Conservation (phyloP, 441 rosid genomes). For the Arabidopsis lyrata region DNA sequence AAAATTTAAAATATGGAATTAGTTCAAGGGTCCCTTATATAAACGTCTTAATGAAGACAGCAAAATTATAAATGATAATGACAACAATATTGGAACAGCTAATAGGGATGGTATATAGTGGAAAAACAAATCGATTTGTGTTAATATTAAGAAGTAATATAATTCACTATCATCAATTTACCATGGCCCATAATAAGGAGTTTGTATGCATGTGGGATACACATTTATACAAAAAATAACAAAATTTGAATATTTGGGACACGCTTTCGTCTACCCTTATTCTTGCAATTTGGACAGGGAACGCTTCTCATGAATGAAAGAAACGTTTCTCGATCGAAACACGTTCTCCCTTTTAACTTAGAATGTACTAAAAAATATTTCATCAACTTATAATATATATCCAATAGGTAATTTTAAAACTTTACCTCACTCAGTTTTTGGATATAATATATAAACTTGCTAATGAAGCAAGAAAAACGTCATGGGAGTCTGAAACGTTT, state of each 20-base stretch:
- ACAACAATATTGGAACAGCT: conserved; percentile 7
- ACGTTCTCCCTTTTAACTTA: not conserved
- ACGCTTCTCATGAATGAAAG: conserved; percentile 34
- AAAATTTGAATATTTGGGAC: conserved; percentile 17
- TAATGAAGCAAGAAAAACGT: not conserved
- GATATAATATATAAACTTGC: not conserved
- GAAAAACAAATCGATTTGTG: not conserved
- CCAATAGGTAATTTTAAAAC: not conserved
- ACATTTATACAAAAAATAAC: not conserved
- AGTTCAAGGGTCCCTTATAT: not conserved
- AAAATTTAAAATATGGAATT: not conserved
- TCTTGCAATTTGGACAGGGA: conserved; percentile 24
- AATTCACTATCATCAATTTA: conserved; percentile 5
- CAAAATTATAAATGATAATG: not conserved
- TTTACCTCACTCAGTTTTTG: not conserved
- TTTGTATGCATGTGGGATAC: conserved; percentile 31
- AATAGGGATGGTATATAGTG: conserved; percentile 5
- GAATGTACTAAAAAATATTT: not conserved
- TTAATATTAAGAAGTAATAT: not conserved
- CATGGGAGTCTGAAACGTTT: not conserved
- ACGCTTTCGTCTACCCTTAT: conserved; percentile 30
- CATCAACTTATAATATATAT: not conserved
- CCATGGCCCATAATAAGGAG: conserved; percentile 6
- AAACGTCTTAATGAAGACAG: conserved; percentile 2
- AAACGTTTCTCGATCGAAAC: conserved; percentile 23